Conservation (phyloP, 306 rosid genomes). For the Carpinus fangiana region DNA sequence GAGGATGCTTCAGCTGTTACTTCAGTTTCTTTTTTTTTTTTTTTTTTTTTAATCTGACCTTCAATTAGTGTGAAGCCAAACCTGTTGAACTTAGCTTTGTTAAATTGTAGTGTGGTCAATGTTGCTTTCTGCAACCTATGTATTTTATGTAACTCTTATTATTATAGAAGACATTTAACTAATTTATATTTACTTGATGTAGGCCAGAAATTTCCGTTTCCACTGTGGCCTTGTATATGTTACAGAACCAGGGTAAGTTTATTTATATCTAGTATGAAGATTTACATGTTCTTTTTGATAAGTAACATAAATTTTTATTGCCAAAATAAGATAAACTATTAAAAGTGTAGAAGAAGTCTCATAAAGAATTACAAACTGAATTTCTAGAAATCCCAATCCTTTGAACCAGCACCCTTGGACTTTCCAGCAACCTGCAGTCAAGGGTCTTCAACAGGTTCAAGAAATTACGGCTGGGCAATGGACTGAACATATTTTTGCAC, state of each 20-base stretch:
- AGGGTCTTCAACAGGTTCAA: no score
- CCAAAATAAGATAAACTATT: not conserved
- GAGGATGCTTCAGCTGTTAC: not conserved
- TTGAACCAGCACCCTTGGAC: no score
- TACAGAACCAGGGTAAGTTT: constrained; percentile 91
- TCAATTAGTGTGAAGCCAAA: not conserved
- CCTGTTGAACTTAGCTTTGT: not conserved
- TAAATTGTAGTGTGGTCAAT: not conserved
- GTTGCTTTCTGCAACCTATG: not conserved
- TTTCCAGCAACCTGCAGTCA: no score
- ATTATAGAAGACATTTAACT: constrained; percentile 21
- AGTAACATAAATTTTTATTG: not conserved
- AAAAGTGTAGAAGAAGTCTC: no score
- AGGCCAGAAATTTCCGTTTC: constrained; percentile 98
- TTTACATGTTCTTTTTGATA: not conserved
- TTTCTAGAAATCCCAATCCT: no score
- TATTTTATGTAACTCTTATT: constrained; percentile 21
- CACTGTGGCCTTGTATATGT: constrained; percentile 94
- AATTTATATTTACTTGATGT: constrained; percentile 33
- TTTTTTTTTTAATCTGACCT: not conserved
- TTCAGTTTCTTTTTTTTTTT: not conserved
- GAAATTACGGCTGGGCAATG: no score
- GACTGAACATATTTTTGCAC: no score
- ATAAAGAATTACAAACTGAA: no score
- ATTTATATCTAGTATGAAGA: constrained; percentile 12